A percentile compares a stretch with the other conserved stretches of the same genome.
Conservation (phyloP, 2,329 filamentous ascomycete genomes). For the Venturiaceae sp. region DNA sequence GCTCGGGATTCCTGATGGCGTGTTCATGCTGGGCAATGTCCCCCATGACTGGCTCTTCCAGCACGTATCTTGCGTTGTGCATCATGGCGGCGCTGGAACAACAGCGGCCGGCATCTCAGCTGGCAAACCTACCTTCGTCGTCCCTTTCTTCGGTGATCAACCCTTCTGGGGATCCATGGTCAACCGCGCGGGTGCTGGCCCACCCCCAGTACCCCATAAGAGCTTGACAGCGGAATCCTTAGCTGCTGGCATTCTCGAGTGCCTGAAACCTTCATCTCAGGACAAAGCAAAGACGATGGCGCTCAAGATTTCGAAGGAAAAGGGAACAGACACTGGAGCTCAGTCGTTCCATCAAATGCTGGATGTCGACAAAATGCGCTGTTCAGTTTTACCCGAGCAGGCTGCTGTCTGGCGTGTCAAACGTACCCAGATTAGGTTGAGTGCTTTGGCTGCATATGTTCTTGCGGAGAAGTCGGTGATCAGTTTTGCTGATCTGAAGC, state of each 20-base stretch:
- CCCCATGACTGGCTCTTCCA: constrained; percentile 88
- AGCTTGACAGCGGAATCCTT: constrained; percentile 34
- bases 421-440: constrained; percentile 9
- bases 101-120: constrained; percentile 77
- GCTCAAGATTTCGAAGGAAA: constrained; percentile 31
- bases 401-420: constrained; percentile 55
- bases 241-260: constrained; percentile 35
- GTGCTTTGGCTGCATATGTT: constrained; percentile 9
- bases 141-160: constrained; percentile 61
- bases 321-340: constrained; percentile 30
- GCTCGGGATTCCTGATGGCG: constrained; percentile 52
- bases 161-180: constrained; percentile 47
- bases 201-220: constrained; percentile 36
- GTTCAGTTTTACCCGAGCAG: constrained; percentile 56
- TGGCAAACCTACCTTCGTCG: constrained; percentile 70
- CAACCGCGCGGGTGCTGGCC: constrained; percentile 38
- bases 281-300: constrained; percentile 28
- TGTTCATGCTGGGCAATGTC: constrained; percentile 77
- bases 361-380: constrained; percentile 56
- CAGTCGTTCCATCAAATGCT: constrained; percentile 41
- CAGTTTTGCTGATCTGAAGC: constrained; percentile 8
- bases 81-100: constrained; percentile 82
- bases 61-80: constrained; percentile 70
- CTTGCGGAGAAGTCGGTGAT: constrained; percentile 8
- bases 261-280: constrained; percentile 27